A percentile compares a stretch with the other conserved stretches of the same genome.
Conservation (phyloP, 1,284 basidiomycete species). For the Cystobasidium pallidum region DNA sequence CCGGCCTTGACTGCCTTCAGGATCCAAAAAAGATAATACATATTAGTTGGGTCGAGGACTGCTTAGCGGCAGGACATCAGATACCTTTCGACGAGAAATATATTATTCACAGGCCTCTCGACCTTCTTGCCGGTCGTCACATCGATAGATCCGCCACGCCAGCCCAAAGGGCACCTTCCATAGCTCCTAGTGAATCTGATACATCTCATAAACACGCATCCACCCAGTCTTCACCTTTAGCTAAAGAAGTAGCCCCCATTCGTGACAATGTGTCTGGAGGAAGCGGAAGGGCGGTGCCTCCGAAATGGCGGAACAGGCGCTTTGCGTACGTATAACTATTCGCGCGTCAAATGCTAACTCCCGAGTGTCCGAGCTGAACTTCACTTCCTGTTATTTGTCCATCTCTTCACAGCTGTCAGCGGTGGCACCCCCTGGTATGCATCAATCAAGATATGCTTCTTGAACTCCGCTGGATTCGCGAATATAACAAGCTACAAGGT, state of each 20-base stretch:
- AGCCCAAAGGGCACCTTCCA: conserved; percentile 5
- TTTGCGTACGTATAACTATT: conserved; percentile 29
- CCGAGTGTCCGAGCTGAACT: no score
- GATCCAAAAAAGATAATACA: conserved; percentile 40
- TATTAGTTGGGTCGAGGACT: conserved; percentile 39
- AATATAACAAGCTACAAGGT: conserved; percentile 25
- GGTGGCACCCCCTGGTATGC: conserved; percentile 44
- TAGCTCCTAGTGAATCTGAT: conserved; percentile 3
- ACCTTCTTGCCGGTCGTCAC: conserved; percentile 1
- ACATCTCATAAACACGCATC: neutral
- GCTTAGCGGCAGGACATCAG: conserved; percentile 29
- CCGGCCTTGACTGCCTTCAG: conserved; percentile 7
- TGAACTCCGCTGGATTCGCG: conserved; percentile 35
- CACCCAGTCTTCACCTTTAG: neutral
- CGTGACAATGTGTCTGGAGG: conserved; percentile 10
- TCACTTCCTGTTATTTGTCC: no score
- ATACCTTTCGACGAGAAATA: conserved; percentile 38
- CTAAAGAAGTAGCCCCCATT: conserved; percentile 10
- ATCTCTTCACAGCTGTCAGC: conserved; percentile 20
- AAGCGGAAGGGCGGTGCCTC: conserved; percentile 17
- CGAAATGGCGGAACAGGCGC: conserved; percentile 41
- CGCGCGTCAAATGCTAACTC: neutral
- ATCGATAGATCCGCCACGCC: conserved; percentile 19
- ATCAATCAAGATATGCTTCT: conserved; percentile 43
- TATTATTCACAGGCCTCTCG: conserved; percentile 10